Evolutionary conservation across 495 filamentous ascomycete genomes (phyloP).

Genomic region (Penicillium coprophilum): DNA sequence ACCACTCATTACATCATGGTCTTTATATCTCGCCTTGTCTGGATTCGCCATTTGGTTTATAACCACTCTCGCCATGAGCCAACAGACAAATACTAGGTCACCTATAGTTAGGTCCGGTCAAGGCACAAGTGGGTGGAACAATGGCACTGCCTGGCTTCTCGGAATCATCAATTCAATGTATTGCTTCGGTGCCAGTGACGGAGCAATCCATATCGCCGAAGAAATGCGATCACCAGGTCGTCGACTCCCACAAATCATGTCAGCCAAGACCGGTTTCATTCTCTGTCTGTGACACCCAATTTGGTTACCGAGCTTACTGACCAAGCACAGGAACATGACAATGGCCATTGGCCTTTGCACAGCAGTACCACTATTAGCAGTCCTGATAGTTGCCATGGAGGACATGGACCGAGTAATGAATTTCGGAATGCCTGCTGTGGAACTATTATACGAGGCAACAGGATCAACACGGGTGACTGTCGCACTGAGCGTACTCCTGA

Average conservation of each 20-base stretch:
- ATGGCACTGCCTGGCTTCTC: constrained; percentile 39
- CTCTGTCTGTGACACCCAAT: constrained; percentile 17
- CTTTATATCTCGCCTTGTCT: background rate
- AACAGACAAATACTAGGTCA: constrained; percentile 15
- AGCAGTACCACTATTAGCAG: constrained; percentile 33
- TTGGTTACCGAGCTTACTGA: background rate
- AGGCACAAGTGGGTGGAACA: constrained; percentile 32
- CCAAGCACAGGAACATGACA: constrained; percentile 16
- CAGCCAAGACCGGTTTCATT: background rate
- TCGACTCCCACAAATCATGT: background rate
- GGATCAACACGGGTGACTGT: background rate
- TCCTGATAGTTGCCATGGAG: constrained; percentile 32
- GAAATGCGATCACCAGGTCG: background rate
- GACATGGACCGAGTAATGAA: constrained; percentile 23
- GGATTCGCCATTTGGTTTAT: constrained; percentile 17
- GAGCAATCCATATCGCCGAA: background rate
- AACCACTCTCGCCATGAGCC: constrained; percentile 23
- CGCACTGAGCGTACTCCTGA: background rate
- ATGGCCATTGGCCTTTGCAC: constrained; percentile 39
- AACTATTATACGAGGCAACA: background rate
- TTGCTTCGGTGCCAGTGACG: constrained; percentile 16
- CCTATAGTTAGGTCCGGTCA: constrained; percentile 20
- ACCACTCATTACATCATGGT: background rate
- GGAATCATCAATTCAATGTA: constrained; percentile 39
- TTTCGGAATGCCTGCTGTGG: constrained; percentile 11